These are phyloP conservation scores for Penicillium hesseltinei DNA, from an alignment of 2,329 filamentous ascomycete genomes.

Conservation along the genomic window DNA sequence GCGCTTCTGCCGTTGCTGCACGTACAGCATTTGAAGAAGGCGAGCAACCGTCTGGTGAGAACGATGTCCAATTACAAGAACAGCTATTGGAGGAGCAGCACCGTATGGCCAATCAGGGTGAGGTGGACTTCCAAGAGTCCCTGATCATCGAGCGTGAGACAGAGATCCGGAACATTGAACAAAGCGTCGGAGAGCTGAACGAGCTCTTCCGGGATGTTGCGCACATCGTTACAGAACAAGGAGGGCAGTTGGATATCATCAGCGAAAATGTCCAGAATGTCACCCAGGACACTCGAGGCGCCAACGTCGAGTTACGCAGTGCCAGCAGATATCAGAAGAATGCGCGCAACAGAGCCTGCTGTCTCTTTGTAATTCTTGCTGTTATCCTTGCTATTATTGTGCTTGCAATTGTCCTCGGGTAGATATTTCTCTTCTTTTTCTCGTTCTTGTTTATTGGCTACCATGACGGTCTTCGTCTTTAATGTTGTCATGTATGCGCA, in stretches of 20 bases:
- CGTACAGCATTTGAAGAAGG: slow-evolving; percentile 71
- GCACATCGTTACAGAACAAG: slow-evolving; percentile 93
- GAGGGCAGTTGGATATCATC: slow-evolving; percentile 82
- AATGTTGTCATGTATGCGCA: slow-evolving; percentile 22
- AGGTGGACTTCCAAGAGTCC: slow-evolving; percentile 96
- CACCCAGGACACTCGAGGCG: slow-evolving; percentile 75
- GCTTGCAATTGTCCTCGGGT: slow-evolving; percentile 79
- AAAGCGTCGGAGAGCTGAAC: slow-evolving; percentile 91
- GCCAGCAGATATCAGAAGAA: slow-evolving; percentile 93
- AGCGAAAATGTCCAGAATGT: slow-evolving; percentile 83
- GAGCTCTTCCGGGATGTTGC: slow-evolving; percentile 98
- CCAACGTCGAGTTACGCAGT: slow-evolving; percentile 78
- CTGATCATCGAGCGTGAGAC: slow-evolving; percentile 94
- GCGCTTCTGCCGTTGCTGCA: slow-evolving; percentile 78
- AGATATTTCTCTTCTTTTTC: slow-evolving; percentile 15
- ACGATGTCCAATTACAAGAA: slow-evolving; percentile 55
- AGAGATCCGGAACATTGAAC: slow-evolving; percentile 96
- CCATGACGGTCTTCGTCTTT: slow-evolving; percentile 9
- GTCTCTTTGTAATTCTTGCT: slow-evolving; percentile 80
- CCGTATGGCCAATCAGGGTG: slow-evolving; percentile 82
- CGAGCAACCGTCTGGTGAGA: slow-evolving; percentile 29
- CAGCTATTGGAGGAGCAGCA: slow-evolving; percentile 73
- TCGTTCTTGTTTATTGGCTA: slow-evolving; percentile 9
- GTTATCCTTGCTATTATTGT: slow-evolving; percentile 88
- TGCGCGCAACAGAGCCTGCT: slow-evolving; percentile 91